These are phyloP conservation scores for Kuraishia molischiana DNA, from an alignment of 805 yeast genomes.

Conservation along the genomic window DNA sequence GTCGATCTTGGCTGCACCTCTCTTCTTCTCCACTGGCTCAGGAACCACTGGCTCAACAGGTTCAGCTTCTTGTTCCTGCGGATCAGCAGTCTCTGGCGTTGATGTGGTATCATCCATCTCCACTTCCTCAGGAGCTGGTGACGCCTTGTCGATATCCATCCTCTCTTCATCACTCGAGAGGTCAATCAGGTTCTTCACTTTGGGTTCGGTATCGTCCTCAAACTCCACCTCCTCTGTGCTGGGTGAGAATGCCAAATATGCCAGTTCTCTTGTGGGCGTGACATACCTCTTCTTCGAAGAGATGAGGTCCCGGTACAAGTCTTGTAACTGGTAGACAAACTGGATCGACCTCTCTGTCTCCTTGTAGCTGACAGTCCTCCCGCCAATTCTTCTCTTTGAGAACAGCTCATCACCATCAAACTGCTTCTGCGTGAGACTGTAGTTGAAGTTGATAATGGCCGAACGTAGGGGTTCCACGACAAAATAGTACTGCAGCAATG, in stretches of 20 bases:
- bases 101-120: background rate
- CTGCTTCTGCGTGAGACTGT: conserved; percentile 9
- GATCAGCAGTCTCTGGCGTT: conserved; percentile 3
- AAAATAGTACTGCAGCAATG: conserved; percentile 83
- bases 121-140: background rate
- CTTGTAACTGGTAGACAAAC: conserved; percentile 65
- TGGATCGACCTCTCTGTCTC: conserved; percentile 79
- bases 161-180: background rate
- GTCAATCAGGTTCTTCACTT: conserved; percentile 1
- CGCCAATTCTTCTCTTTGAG: conserved; percentile 68
- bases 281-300: conserved; percentile 54
- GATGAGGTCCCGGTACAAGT: conserved; percentile 62
- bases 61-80: conserved; percentile 7
- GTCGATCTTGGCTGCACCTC: conserved; percentile 25
- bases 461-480: conserved; percentile 75
- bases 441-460: conserved; percentile 44
- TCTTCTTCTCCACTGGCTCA: conserved; percentile 19
- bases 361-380: conserved; percentile 65
- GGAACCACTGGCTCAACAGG: no score
- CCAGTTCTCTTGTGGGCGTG: conserved; percentile 75
- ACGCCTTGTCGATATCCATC: background rate
- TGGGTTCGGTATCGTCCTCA: conserved; percentile 13
- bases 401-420: conserved; percentile 22
- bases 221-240: conserved; percentile 58
- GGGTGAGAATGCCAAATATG: conserved; percentile 79